Base-by-base conservation (phyloP, 208 protist species). In the Acanthamoeba healyi region DNA sequence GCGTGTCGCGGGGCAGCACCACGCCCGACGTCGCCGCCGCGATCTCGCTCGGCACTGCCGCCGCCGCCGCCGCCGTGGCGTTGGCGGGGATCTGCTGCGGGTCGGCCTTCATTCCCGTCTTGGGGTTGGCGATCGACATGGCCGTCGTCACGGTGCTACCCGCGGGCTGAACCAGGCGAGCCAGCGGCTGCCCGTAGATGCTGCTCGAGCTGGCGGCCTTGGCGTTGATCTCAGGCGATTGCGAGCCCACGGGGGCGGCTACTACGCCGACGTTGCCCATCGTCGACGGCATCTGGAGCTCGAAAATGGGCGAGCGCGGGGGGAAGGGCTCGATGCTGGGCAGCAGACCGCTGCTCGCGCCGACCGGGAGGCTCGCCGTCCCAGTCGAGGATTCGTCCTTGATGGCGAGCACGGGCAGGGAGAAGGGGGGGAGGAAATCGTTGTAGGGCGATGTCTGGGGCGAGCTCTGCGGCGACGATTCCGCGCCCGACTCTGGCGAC, bases 1-100 rank as follows among this genome's bases (percentile, higher is more conserved):
- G 81, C 26, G 81, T 49, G n/a, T 94, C 91, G 29, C 88, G 67
- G 19, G 92, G 14, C 42, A 96, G 67, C 26, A 94, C 38, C 10
- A 89, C 61, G 12, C 87, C 36, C 40, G 40, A 54, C 46, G 77
- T 92, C 38, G 86, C 67, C 4, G 42, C 77, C 36, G 92, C 94
- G 40, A 79, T 38, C 36, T 79, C 70, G 40, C 40, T 46, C 5
- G 17, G 32, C 70, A 88, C 44, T 22, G 88, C n/a, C 88, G 22
- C 84, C 65, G 32, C 51, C 94, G 42, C 90, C 36, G 56, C 94
- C n/a, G n/a, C n/a, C n/a, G n/a, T n/a, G n/a, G n/a, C n/a, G n/a
- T n/a, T n/a, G n/a, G n/a, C n/a, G n/a, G n/a, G n/a, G n/a, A n/a
- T n/a, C n/a, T n/a, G n/a, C n/a, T n/a, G n/a, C n/a, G n/a, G n/a